Conservation (phyloP, 352 stramenopile species). For the Globisporangium parvum region DNA sequence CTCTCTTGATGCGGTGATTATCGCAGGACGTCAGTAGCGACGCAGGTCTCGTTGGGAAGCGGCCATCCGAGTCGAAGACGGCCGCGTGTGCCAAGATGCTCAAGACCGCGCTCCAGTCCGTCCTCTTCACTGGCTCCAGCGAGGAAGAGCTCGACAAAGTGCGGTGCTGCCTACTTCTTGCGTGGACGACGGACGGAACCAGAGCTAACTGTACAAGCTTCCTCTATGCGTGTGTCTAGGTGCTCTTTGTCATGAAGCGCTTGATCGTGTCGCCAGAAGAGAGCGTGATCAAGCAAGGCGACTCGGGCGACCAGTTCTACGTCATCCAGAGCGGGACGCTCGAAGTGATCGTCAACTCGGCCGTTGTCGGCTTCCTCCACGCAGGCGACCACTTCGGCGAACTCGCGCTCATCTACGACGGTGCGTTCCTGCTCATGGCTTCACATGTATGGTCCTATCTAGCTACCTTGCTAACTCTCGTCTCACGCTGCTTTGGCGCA, state of each 20-base stretch:
- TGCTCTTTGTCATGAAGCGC: slow-evolving; percentile 79
- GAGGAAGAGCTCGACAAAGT: slow-evolving; percentile 67
- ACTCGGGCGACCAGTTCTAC: slow-evolving; percentile 92
- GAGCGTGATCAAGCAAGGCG: slow-evolving; percentile 90
- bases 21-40: slow-evolving; percentile 30
- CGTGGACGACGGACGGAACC: neutral
- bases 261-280: slow-evolving; percentile 57
- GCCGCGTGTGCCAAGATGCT: slow-evolving; percentile 36
- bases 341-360: slow-evolving; percentile 64
- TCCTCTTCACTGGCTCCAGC: slow-evolving; percentile 58
- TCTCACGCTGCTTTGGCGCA: slow-evolving; percentile 15
- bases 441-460: too few relatives aligned
- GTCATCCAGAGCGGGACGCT: slow-evolving; percentile 57
- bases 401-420: slow-evolving; percentile 86
- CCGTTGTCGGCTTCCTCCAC: slow-evolving; percentile 45
- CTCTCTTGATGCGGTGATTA: neutral
- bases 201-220: too few relatives aligned
- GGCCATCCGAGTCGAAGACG: slow-evolving; percentile 60
- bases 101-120: slow-evolving; percentile 49
- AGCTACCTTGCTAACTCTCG: neutral
- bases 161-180: neutral
- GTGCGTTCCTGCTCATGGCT: too few relatives aligned
- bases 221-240: slow-evolving; percentile 18
- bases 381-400: slow-evolving; percentile 85
- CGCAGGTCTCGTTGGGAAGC: slow-evolving; percentile 27